Evolutionary conservation across 495 filamentous ascomycete genomes (phyloP).

Genomic region (Aspergillus heteromorphus): DNA sequence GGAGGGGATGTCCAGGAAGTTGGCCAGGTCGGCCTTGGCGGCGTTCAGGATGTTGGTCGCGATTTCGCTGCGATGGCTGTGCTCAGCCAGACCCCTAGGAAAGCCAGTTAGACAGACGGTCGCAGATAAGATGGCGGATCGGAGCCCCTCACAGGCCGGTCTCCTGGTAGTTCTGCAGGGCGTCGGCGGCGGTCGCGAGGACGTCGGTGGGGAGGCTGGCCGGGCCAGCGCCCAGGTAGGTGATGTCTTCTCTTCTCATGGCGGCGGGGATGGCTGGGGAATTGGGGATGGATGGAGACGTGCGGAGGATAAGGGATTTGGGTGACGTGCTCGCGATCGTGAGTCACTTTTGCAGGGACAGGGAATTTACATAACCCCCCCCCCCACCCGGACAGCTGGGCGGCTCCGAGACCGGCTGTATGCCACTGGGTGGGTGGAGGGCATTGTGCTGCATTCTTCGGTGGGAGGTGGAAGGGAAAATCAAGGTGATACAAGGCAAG

Average conservation of each 20-base stretch:
- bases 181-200: constrained; percentile 64
- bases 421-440: too few relatives aligned
- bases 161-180: constrained; percentile 76
- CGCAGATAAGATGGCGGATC: constrained; percentile 22
- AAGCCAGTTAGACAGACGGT: background rate
- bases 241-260: constrained; percentile 52
- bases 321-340: background rate
- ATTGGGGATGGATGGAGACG: background rate
- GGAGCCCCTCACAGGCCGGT: constrained; percentile 59
- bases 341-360: background rate
- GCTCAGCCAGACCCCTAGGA: constrained; percentile 56
- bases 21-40: constrained; percentile 58
- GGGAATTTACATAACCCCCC: background rate
- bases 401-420: too few relatives aligned
- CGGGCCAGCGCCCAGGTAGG: constrained; percentile 84
- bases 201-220: constrained; percentile 75
- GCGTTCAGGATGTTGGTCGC: constrained; percentile 65
- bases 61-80: constrained; percentile 80
- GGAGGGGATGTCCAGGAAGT: constrained; percentile 67
- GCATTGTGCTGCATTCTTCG: too few relatives aligned
- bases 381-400: background rate
- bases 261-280: constrained; percentile 5
- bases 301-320: constrained; percentile 3
- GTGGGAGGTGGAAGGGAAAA: too few relatives aligned
- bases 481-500: too few relatives aligned